phyloP scores from a whole-genome alignment of 2,329 filamentous ascomycete genomes.

The Blumeriella jaapii region DNA sequence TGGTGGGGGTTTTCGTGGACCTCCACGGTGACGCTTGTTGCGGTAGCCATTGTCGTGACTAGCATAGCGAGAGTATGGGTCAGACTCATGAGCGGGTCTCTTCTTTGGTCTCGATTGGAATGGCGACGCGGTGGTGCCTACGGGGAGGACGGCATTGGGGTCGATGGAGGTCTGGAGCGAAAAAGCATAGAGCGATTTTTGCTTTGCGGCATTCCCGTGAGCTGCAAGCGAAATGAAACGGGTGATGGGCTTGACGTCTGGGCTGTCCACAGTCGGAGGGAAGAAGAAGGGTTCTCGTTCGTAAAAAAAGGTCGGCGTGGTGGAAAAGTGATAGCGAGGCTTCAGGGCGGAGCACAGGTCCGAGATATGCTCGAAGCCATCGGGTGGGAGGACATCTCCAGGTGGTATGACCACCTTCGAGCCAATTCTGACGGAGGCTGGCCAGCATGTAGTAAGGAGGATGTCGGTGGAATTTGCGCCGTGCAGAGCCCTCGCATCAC shows the following conservation, averaged over 20 bases:
- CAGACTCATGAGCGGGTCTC: constrained; percentile 33
- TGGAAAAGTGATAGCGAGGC: constrained; percentile 83
- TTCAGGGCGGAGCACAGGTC: constrained; percentile 70
- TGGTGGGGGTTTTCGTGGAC: constrained; percentile 37
- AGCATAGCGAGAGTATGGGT: constrained; percentile 43
- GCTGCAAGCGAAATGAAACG: constrained; percentile 84
- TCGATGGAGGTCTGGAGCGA: constrained; percentile 54
- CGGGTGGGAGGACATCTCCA: constrained; percentile 34
- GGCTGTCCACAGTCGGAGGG: constrained; percentile 37
- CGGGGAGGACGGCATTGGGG: constrained; percentile 46
- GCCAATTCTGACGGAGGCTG: constrained; percentile 55
- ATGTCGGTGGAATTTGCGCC: constrained; percentile 77
- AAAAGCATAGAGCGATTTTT: constrained; percentile 74
- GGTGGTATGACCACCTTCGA: constrained; percentile 52
- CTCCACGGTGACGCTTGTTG: constrained; percentile 35
- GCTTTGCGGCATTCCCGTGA: constrained; percentile 63
- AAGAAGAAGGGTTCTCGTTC: constrained; percentile 92
- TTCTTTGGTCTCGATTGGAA: constrained; percentile 47
- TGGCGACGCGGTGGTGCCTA: constrained; percentile 66
- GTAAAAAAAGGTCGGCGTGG: constrained; percentile 53
- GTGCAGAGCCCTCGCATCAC: constrained; percentile 63
- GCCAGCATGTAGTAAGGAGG: constrained; percentile 80
- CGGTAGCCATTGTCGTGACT: constrained; percentile 31
- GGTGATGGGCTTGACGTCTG: constrained; percentile 53
- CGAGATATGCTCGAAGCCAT: constrained; percentile 55